Base-by-base conservation (phyloP, 139 green algal species). In the Astrephomene gubernaculifera region DNA sequence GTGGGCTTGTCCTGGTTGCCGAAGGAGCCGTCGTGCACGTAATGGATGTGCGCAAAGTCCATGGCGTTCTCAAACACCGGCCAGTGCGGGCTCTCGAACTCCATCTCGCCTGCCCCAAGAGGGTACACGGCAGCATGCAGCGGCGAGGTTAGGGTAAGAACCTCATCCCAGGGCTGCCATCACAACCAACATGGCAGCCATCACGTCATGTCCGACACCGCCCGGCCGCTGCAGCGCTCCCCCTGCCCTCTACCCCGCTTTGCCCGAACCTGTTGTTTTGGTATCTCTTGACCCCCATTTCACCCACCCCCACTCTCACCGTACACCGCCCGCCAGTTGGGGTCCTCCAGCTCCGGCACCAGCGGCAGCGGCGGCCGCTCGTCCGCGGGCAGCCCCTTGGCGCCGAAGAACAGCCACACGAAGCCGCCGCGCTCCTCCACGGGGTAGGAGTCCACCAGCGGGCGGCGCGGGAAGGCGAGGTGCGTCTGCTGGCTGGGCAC, bases 1-100 rank as follows among this genome's bases (percentile, higher is more conserved):
- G 90, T 82, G 0, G 95, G 95, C 72, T 90, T 83, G 14, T 91
- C 92, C 79, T 88, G 71, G 85, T 96, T 96, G 76, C 93, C 93
- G 83, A 96, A 96, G 60, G 82, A 91, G 91, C 95, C 93, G 43
- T 63, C 64, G 81, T 98, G 95, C 89, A 98, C 85, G 94, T 96
- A 98, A 87, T 98, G 95, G 88, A 98, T 98, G 92, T 97, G 95
- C 19, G 92, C 94, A 91, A 98, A 94, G 90, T 98, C 95, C n/a
- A 98, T 92, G 4, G 95, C 95, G 79, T 98, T 98, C 85, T 98
- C 95, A 90, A 97, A 98, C 76, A 98, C 95, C n/a, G 82, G 85
- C 89, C 89, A 94, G 83, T 94, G 90, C 0, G 73, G 68, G 53
- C 81, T 89, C 19, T 93, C 71, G 75, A 94, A 93, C 89, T 93